Evolutionary conservation across 2,329 filamentous ascomycete genomes (phyloP).

Genomic region (Aspergillus candidus): DNA sequence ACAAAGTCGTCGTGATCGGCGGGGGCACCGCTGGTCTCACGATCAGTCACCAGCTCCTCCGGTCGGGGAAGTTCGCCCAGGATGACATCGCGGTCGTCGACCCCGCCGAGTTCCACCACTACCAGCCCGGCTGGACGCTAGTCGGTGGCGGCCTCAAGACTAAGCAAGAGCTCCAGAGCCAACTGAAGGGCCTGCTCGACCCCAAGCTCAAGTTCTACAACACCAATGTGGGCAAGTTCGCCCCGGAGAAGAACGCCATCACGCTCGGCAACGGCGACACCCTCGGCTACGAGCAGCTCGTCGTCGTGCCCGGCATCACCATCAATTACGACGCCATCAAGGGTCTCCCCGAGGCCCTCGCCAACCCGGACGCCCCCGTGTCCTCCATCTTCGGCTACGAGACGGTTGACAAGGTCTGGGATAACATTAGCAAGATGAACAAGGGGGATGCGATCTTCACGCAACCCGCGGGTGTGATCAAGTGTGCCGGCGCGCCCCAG

Average conservation of each 20-base stretch:
- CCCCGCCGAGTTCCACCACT: conserved; percentile 58
- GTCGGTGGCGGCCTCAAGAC: conserved; percentile 61
- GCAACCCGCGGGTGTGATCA: conserved; percentile 53
- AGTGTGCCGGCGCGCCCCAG: conserved; percentile 57
- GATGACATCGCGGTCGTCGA: conserved; percentile 62
- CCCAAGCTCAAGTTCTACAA: conserved; percentile 58
- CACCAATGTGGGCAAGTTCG: conserved; percentile 45
- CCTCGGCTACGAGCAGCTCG: conserved; percentile 58
- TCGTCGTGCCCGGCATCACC: conserved; percentile 55
- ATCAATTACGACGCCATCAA: conserved; percentile 49
- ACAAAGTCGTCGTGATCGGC: conserved; percentile 63
- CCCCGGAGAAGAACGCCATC: conserved; percentile 52
- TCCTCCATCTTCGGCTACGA: conserved; percentile 56
- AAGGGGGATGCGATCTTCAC: conserved; percentile 54
- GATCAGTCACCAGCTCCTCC: conserved; percentile 62
- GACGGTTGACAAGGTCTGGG: conserved; percentile 49
- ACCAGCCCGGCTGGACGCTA: conserved; percentile 65
- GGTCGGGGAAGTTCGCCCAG: conserved; percentile 49
- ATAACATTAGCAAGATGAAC: conserved; percentile 43
- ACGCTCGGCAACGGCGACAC: conserved; percentile 51
- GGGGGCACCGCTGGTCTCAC: conserved; percentile 60
- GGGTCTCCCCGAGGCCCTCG: conserved; percentile 53
- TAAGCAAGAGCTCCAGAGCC: conserved; percentile 52
- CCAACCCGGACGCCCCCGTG: conserved; percentile 43
- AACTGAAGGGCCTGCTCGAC: conserved; percentile 49